phyloP scores from a whole-genome alignment of 768 basidiomycete species.

The Amanita pallidorosea region DNA sequence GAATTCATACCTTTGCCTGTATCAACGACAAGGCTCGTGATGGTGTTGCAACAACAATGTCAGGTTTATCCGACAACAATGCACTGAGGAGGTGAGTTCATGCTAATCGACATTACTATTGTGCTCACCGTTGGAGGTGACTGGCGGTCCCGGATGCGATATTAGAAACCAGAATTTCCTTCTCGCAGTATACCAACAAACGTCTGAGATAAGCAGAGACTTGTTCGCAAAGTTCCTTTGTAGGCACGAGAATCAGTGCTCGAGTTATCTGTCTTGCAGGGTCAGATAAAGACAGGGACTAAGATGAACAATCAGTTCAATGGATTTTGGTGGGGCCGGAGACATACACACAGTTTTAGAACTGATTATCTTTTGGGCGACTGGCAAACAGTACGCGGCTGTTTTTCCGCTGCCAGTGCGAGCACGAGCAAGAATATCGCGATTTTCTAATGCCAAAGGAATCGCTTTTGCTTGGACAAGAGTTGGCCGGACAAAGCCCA shows the following conservation, averaged over 20 bases:
- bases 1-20: conserved; percentile 20
- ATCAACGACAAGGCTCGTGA: conserved; percentile 23
- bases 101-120: background rate
- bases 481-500: conserved; percentile 85
- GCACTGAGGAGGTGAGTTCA: conserved; percentile 13
- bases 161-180: conserved; percentile 61
- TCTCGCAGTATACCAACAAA: conserved; percentile 71
- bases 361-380: conserved; percentile 79
- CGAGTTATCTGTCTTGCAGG: conserved; percentile 48
- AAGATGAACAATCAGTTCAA: conserved; percentile 1
- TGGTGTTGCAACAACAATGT: conserved; percentile 28
- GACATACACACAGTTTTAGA: conserved; percentile 61
- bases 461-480: conserved; percentile 88
- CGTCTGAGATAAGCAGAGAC: conserved; percentile 58
- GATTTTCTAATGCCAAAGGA: conserved; percentile 80
- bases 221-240: conserved; percentile 88
- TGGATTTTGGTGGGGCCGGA: background rate
- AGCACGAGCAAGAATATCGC: conserved; percentile 88
- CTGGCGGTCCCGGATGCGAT: conserved; percentile 60
- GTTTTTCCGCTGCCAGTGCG: conserved; percentile 97
- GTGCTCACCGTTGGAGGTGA: conserved; percentile 61
- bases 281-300: conserved; percentile 31
- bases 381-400: conserved; percentile 87
- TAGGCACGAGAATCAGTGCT: conserved; percentile 77
- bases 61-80: conserved; percentile 29